phyloP scores from a whole-genome alignment of 352 stramenopile species.

The Pythium grandisporangium region DNA sequence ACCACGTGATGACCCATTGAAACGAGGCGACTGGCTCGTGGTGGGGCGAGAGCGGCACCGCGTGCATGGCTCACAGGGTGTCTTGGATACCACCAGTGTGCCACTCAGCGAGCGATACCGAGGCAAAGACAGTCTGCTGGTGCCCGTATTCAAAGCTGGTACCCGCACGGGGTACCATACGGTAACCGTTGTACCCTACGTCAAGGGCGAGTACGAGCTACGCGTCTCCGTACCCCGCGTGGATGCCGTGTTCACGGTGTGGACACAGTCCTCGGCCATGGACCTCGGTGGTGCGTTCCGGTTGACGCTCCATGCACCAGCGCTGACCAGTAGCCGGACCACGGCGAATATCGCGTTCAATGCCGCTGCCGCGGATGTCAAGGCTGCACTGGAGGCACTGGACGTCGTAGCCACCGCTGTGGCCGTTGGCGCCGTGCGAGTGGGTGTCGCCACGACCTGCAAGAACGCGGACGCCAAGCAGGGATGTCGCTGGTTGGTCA shows the following conservation, averaged over 20 bases:
- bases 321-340: constrained; percentile 19
- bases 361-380: constrained; percentile 21
- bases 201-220: constrained; percentile 87
- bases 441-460: constrained; percentile 24
- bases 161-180: constrained; percentile 63
- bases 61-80: constrained; percentile 40
- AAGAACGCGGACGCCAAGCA: constrained; percentile 23
- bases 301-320: no score
- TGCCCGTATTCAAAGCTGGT: constrained; percentile 61
- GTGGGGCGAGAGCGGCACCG: constrained; percentile 69
- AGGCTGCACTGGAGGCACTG: constrained; percentile 57
- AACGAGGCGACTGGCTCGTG: constrained; percentile 72
- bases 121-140: constrained; percentile 35
- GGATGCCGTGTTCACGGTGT: constrained; percentile 49
- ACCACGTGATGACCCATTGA: constrained; percentile 26
- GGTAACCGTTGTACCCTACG: constrained; percentile 83
- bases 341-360: constrained; percentile 55
- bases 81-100: constrained; percentile 47
- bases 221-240: constrained; percentile 71
- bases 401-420: no score
- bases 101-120: constrained; percentile 64
- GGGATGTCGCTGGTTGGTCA: constrained; percentile 70
- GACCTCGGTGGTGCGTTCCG: constrained; percentile 56
- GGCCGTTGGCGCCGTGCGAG: constrained; percentile 29
- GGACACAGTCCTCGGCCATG: constrained; percentile 41